Conservation (phyloP, 1,284 basidiomycete species). For the Ganoderma multipileum region DNA sequence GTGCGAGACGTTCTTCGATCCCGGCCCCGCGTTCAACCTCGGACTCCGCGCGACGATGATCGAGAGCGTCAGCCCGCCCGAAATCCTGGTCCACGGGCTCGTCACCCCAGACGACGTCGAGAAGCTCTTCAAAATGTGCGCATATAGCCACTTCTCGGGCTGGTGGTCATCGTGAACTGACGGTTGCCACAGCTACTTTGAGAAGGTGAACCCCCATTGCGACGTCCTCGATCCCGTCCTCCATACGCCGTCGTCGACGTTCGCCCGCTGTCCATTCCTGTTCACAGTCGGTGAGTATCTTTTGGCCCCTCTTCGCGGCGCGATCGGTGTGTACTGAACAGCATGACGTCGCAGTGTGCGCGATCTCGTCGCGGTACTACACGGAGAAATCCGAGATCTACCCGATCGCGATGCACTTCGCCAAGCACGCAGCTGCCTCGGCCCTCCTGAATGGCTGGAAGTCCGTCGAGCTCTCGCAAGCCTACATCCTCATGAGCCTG, state of each 20-base stretch:
- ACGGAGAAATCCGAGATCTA: slow-evolving; percentile 80
- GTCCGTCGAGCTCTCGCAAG: slow-evolving; percentile 63
- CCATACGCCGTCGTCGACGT: slow-evolving; percentile 76
- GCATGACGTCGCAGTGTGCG: slow-evolving; percentile 62
- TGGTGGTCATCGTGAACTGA: neutral
- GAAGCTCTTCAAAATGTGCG: slow-evolving; percentile 84
- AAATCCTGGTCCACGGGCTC: slow-evolving; percentile 82
- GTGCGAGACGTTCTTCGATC: slow-evolving; percentile 83
- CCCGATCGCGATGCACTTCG: slow-evolving; percentile 87
- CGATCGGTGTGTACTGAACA: neutral
- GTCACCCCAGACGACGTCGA: slow-evolving; percentile 84
- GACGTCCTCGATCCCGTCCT: slow-evolving; percentile 75
- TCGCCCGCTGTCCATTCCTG: slow-evolving; percentile 80
- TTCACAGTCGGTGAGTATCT: slow-evolving; percentile 77
- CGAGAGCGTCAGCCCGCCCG: slow-evolving; percentile 81
- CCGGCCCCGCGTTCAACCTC: slow-evolving; percentile 77
- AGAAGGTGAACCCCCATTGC: slow-evolving; percentile 77
- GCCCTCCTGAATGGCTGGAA: slow-evolving; percentile 84
- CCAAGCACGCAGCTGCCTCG: slow-evolving; percentile 80
- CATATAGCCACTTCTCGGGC: slow-evolving; percentile 22
- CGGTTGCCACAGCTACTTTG: slow-evolving; percentile 59
- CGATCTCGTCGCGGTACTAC: slow-evolving; percentile 79
- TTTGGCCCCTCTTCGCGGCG: too few relatives aligned
- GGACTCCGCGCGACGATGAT: slow-evolving; percentile 75
- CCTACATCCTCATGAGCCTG: slow-evolving; percentile 78